Evolutionary conservation across 805 yeast genomes (phyloP), one percentile per base, ranked within the genome.

Genomic region (Saturnispora sekii): DNA sequence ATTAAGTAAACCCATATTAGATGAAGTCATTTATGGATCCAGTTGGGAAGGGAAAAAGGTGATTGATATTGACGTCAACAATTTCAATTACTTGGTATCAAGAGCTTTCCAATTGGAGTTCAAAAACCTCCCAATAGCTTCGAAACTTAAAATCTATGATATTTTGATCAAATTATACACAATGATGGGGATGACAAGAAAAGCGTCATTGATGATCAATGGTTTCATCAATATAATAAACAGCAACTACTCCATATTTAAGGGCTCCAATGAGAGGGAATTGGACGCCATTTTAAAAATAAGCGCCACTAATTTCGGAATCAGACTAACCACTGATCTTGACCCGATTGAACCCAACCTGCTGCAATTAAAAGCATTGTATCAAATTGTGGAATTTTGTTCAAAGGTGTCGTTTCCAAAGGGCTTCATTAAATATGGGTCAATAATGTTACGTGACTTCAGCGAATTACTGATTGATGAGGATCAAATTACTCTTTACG

Each of bases 131-230:
- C 65, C 72, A 10, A 51, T 75, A 1, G 54, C 63, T 9, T 74
- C 79, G 6, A 88, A 81, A 54, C 70, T 80, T 45, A 66, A 74
- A 36, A 70, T 88, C 0, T 81, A 82, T 57, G 71, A 81, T 16
- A 72, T 83, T 0, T 63, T 89, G 49, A 82, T 93, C 0, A 58
- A 76, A 2, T 64, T 85, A 1, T 87, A 81, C 59, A 68, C 75
- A 2, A 74, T 72, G 29, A 66, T 87, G 39, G 78, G 79, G 1
- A 69, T 83, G 55, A 45, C 57, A 10, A 69, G 97, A 49, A 89
- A 88, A 53, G 71, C 78, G 51, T 77, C 84, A 0, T 77, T 89
- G 49, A 70, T 84, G 33, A 61, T 87, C 3, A 72, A 88, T 38
- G 74, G 78, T n/a, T 62, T 88, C 29, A 62, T 89, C 21, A 71